Evolutionary conservation across 1,139 yeast species (phyloP), one percentile per base, ranked within the genome.

Genomic region (Kodamaea anthophila): DNA sequence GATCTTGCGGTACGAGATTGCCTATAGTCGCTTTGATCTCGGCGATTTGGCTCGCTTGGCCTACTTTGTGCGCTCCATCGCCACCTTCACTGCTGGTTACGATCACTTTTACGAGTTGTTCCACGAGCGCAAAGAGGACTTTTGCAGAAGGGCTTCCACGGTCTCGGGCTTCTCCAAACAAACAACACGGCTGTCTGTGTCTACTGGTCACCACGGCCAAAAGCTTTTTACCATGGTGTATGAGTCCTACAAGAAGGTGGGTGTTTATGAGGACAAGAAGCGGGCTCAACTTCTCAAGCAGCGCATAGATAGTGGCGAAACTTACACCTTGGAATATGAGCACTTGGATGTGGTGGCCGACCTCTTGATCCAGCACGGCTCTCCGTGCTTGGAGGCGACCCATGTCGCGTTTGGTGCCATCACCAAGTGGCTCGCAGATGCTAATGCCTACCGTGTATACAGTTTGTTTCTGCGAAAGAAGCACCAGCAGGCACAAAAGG

Each of bases 61-160:
- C 15, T 45, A 57, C 3, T 34, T 39, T 10, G 31, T 55, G 13
- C 51, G 55, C 25, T 50, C 48, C 23, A 30, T 58, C 5, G 36
- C 55, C 13, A 49, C 48, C 30, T 36, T 51, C 2, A 34, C 48
- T 3, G 47, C 60, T 3, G 50, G 59, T 3, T 57, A 49, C 33
- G 57, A 51, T n/a, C 53, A 53, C 32, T 56, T 50, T 35, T 59
- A 59, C 34, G 55, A 52, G 27, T 39, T 57, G 32, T 42, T 58
- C 18, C 55, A 53, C 30, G 58, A 55, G 31, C 40, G 57, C 18
- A 48, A 43, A 13, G 50, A 47, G 11, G 28, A 6, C 29, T 28
- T 44, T 4, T 20, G 46, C 6, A 35, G 55, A 4, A 35, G 55
- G 5, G 41, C 46, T 12, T 35, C 37, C 10, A 29, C 30, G 4